These are phyloP conservation scores for Angomonas deanei DNA, from an alignment of 208 protist species.

Conservation along the genomic window DNA sequence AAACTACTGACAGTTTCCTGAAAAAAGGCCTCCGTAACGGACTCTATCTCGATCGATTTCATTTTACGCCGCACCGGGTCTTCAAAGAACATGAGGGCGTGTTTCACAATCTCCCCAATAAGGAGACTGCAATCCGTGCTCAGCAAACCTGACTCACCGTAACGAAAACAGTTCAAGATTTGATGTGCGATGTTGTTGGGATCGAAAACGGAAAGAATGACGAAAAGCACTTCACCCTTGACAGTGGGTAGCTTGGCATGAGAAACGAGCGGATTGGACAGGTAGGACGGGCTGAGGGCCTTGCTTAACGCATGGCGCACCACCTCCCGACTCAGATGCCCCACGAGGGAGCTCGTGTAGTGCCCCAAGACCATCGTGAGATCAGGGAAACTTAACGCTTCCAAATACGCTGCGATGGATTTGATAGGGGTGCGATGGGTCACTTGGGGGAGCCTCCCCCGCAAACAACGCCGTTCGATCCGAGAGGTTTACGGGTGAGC, in stretches of 20 bases:
- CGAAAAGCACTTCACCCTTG: constrained; percentile 1
- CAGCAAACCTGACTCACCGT: constrained; percentile 18
- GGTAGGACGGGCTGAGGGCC: constrained; percentile 21
- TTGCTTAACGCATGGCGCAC: constrained; percentile 19
- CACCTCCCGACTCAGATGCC: constrained; percentile 11
- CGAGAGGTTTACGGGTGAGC: constrained; percentile 3
- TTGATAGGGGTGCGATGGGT: too few species aligned
- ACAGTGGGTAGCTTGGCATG: background rate
- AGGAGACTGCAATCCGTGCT: background rate
- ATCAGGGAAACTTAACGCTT: too few species aligned
- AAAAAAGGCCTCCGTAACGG: background rate
- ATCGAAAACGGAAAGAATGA: constrained; percentile 19
- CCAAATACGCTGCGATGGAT: too few species aligned
- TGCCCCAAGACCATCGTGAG: constrained; percentile 9
- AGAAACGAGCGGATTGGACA: constrained; percentile 4
- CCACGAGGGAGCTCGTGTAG: background rate
- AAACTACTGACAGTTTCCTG: constrained; percentile 6
- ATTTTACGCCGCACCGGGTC: background rate
- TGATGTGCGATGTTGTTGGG: constrained; percentile 19
- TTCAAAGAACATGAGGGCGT: constrained; percentile 6
- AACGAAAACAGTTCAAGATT: constrained; percentile 50
- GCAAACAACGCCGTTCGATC: too few species aligned
- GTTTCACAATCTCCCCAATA: constrained; percentile 2
- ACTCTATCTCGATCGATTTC: background rate
- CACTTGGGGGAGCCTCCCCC: too few species aligned